Evolutionary conservation across 2,329 filamentous ascomycete species (phyloP), one percentile per base, ranked within the genome.

Genomic region (Ophiostoma populinum): DNA sequence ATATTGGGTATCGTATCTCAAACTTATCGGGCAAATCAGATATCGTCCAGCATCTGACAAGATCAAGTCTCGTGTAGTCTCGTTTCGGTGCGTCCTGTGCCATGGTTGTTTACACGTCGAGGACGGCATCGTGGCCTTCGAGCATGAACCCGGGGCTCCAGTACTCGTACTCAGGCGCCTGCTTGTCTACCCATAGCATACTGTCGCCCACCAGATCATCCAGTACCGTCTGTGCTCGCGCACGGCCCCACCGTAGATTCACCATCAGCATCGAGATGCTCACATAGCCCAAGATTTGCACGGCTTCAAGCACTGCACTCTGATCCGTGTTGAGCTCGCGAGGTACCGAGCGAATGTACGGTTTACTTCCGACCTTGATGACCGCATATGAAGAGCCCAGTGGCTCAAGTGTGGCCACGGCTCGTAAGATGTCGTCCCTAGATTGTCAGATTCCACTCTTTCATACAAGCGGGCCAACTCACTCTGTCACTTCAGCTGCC

Each of bases 321-420:
- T 98, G 90, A 53, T 98, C 90, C 11, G 74, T 86, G 53, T 92
- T 94, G 42, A 98, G 67, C 57, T 98, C 90, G 53, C 92, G 90
- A 2, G 90, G 90, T 26, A 98, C 76, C 4, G 83, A 92, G 19
- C 90, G 73, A 36, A 98, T 87, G 56, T 93, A 90, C 42, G 80
- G 71, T 49, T 80, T 80, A 44, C 74, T 74, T 7, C 90, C 90
- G 41, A 98, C 80, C 36, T 67, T 74, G 43, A 93, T 67, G 38
- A 93, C 76, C 18, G 75, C 78, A 56, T 93, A 94, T 13, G 85
- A 82, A 1, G 81, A 83, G 0, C 86, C 86, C 2, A 98, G 69
- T 0, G 90, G 90, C 47, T 78, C 73, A 17, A 98, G 68, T 10
- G 83, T 86, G 42, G 78, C 78, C 6, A 95, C 85, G 1, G 90